phyloP scores from a whole-genome alignment of 2,329 filamentous ascomycete species.

The Sarocladium oryzae region DNA sequence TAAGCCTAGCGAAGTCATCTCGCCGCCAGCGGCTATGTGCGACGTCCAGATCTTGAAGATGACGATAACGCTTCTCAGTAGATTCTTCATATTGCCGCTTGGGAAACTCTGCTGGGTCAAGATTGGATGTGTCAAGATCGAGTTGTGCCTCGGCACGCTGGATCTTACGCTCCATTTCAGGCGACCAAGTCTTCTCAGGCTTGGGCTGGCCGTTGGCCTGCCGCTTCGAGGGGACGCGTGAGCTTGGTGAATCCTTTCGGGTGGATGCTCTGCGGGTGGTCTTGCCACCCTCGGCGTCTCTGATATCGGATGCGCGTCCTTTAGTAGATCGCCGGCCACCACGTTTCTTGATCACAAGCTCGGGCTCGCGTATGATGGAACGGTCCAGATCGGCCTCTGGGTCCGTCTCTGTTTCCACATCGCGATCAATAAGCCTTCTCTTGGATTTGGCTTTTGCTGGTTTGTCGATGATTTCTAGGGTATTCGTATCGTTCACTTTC shows the following conservation, averaged over 20 bases:
- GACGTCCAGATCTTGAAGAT: constrained; percentile 57
- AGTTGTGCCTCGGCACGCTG: constrained; percentile 33
- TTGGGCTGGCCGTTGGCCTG: constrained; percentile 56
- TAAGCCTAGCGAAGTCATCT: constrained; percentile 51
- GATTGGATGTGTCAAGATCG: constrained; percentile 39
- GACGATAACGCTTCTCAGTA: constrained; percentile 59
- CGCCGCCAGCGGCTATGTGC: constrained; percentile 57
- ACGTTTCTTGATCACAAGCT: constrained; percentile 24
- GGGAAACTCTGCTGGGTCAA: constrained; percentile 37
- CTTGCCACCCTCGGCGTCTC: constrained; percentile 44
- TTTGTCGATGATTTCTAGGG: neutral
- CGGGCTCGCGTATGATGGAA: constrained; percentile 16
- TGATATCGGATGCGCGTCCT: constrained; percentile 45
- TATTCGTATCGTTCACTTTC: neutral
- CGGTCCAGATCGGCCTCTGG: constrained; percentile 24
- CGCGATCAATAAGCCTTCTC: constrained; percentile 18
- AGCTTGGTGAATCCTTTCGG: constrained; percentile 40
- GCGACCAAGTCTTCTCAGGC: constrained; percentile 55
- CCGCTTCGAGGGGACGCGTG: constrained; percentile 48
- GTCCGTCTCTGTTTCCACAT: constrained; percentile 29
- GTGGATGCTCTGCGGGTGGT: constrained; percentile 43
- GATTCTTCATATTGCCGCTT: constrained; percentile 46
- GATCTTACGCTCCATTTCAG: constrained; percentile 38
- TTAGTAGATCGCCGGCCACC: constrained; percentile 34
- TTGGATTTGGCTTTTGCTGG: constrained; percentile 12